phyloP scores from a whole-genome alignment of 2,329 filamentous ascomycete genomes.

The Pezicula neosporulosa region DNA sequence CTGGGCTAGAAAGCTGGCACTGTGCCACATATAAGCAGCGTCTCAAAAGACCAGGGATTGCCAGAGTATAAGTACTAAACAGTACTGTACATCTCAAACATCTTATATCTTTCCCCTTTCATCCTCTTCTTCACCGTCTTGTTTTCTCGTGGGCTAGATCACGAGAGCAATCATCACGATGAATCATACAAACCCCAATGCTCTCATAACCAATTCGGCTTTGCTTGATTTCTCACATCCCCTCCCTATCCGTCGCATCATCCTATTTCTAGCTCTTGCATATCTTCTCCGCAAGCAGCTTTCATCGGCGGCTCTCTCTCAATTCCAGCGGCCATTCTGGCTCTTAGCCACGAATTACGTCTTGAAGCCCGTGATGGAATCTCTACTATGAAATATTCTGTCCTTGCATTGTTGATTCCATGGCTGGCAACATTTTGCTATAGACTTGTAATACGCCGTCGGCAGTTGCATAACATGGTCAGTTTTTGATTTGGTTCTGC shows the following conservation, averaged over 20 bases:
- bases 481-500: background rate
- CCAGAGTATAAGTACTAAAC: no score
- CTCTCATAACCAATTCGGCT: no score
- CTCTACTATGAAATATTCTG: slow-evolving; percentile 1
- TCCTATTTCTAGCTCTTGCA: background rate
- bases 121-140: no score
- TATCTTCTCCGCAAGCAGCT: background rate
- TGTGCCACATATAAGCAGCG: no score
- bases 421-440: slow-evolving; percentile 2
- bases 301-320: background rate
- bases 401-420: slow-evolving; percentile 1
- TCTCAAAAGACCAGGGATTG: no score
- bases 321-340: background rate
- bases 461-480: background rate
- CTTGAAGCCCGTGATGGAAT: background rate
- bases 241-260: background rate
- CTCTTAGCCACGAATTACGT: background rate
- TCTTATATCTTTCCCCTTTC: no score
- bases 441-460: background rate
- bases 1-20: no score
- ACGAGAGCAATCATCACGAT: no score
- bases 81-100: no score
- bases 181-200: no score
- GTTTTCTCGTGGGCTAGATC: no score
- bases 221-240: no score